Base-by-base conservation (phyloP, 148 eudicot genomes). In the Vaccinium myrtillus region DNA sequence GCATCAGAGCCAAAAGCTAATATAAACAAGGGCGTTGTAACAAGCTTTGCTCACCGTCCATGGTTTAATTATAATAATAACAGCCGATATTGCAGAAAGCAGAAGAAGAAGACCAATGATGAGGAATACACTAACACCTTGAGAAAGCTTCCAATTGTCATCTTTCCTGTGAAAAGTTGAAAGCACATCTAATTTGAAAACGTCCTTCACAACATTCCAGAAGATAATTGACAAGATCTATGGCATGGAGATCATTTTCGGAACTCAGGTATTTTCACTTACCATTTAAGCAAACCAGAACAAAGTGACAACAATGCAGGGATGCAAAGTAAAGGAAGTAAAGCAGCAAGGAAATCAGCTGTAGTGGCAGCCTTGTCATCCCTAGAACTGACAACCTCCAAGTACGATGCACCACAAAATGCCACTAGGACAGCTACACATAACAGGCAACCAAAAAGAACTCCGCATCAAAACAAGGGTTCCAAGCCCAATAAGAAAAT, bases 241-340 rank as follows among this genome's bases (percentile, higher is more conserved):
- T 21, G 25, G 6, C 12, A 15, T 25, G 11, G 83, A 87, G 73
- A 63, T 65, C 79, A 71, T 19, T 67, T 32, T 79, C 48, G 32
- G 49, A 61, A 86, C 30, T 49, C 19, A 43, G 48, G 81, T 55
- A 46, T 77, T 48, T 61, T 75, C 74, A 86, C 92, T 86, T 87
- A 97, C 99, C 99, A 97, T 88, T 97, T 97, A 81, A 90, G 89
- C 92, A 97, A 88, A 86, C 99, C 99, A 86, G 94, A 90, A 86
- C 93, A 91, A 83, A 97, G 88, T 50, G 96, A 92, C 18, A 97
- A 86, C 78, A 93, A 83, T 56, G 99, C 99, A 7, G 99, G 99
- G 67, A 95, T 89, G 89, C 98, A 94, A 86, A 97, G 91, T 88
- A 97, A 90, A 59, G 97, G 99, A 83, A 97, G 99, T 85, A 97